A percentile compares a stretch with the other conserved stretches of the same genome.
Conservation (phyloP, 495 filamentous ascomycete species). For the Aspergillus indologenus region DNA sequence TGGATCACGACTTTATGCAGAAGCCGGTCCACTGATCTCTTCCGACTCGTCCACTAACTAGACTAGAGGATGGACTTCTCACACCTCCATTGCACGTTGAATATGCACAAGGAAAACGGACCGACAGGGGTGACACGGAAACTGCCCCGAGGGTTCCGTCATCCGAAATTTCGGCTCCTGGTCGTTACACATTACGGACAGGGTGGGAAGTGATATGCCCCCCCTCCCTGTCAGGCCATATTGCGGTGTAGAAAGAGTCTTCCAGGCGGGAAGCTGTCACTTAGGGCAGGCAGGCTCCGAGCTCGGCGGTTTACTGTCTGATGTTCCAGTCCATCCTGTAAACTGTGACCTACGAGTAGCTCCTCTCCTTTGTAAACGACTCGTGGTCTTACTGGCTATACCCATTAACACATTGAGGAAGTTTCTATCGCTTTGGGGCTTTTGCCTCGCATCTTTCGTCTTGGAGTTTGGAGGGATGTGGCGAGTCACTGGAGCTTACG, state of each 20-base stretch:
- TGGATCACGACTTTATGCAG: not conserved
- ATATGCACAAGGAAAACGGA: not conserved
- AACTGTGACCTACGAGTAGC: too few species aligned
- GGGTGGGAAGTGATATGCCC: conserved; percentile 4
- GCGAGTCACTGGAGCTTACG: not conserved
- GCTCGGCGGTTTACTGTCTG: not conserved
- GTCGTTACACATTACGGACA: conserved; percentile 13
- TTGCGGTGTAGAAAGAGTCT: conserved; percentile 18
- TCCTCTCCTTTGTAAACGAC: too few species aligned
- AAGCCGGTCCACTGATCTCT: not conserved
- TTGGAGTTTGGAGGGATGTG: not conserved
- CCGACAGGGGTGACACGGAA: not conserved
- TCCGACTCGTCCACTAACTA: not conserved
- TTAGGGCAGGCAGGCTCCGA: too few species aligned
- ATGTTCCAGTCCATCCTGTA: not conserved
- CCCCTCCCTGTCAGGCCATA: conserved; percentile 2
- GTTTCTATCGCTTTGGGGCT: not conserved
- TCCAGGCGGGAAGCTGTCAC: not conserved
- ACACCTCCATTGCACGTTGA: not conserved
- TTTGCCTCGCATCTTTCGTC: not conserved
- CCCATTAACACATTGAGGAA: too few species aligned
- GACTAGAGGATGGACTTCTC: too few species aligned
- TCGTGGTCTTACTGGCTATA: too few species aligned
- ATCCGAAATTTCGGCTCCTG: not conserved
- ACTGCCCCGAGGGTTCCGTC: conserved; percentile 2